Percentiles rank a stretch among this genome's conserved stretches.
phyloP scores from a whole-genome alignment of 441 rosid species.

The Erysimum cheiri region DNA sequence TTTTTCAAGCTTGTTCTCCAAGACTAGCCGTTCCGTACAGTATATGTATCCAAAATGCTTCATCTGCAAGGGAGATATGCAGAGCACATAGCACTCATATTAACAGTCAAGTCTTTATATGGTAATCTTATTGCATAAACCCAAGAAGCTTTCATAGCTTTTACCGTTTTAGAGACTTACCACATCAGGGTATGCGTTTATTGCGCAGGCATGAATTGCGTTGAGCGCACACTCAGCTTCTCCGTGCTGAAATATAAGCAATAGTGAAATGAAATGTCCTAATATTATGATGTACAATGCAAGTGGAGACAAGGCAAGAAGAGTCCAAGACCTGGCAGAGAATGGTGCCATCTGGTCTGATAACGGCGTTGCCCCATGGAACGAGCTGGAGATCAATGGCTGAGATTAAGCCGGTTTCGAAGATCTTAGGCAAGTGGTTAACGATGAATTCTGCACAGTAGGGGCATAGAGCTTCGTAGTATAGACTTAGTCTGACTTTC shows the following conservation, averaged over 20 bases:
- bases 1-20: constrained; percentile 51
- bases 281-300: background rate
- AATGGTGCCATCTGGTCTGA: constrained; percentile 48
- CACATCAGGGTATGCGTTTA: constrained; percentile 61
- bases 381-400: constrained; percentile 62
- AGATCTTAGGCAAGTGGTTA: constrained; percentile 60
- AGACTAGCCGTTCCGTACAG: constrained; percentile 56
- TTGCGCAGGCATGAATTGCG: constrained; percentile 70
- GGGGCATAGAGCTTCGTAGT: constrained; percentile 79
- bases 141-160: background rate
- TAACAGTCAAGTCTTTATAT: constrained; percentile 2
- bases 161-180: constrained; percentile 43
- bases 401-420: constrained; percentile 57
- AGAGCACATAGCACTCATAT: background rate
- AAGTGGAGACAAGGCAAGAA: constrained; percentile 18
- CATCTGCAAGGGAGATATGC: constrained; percentile 46
- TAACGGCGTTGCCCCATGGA: constrained; percentile 77
- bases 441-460: constrained; percentile 73
- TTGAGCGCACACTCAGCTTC: constrained; percentile 65
- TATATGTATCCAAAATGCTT: constrained; percentile 59
- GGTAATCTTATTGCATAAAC: background rate
- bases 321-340: constrained; percentile 63
- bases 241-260: constrained; percentile 59
- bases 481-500: constrained; percentile 57
- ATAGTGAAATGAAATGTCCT: background rate